These are phyloP conservation scores for Cyclanthera cordifolia DNA, from an alignment of 306 rosid genomes.

Conservation along the genomic window DNA sequence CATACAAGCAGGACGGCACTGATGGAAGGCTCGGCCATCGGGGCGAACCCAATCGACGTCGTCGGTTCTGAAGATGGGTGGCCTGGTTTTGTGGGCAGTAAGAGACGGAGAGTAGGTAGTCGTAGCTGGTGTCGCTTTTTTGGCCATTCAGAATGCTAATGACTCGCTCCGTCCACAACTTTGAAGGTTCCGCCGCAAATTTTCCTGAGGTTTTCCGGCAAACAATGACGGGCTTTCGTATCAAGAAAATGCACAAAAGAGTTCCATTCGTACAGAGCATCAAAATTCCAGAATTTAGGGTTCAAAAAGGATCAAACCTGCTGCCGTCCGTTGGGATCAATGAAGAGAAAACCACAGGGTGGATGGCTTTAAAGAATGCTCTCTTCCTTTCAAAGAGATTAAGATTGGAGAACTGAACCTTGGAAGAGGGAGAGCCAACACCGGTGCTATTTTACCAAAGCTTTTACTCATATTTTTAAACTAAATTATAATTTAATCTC, in stretches of 20 bases:
- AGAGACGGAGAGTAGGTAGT: slow-evolving; percentile 62
- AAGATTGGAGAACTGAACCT: not conserved
- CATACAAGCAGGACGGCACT: slow-evolving; percentile 89
- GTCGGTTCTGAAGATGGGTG: slow-evolving; percentile 26
- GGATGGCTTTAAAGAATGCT: not conserved
- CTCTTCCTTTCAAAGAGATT: too few species aligned
- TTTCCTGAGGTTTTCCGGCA: slow-evolving; percentile 7
- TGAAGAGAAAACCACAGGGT: not conserved
- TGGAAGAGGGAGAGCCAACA: not conserved
- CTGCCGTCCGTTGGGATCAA: not conserved
- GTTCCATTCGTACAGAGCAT: not conserved
- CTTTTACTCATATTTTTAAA: too few species aligned
- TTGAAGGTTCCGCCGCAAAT: not conserved
- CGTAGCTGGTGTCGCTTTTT: slow-evolving; percentile 42
- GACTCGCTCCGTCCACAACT: too few species aligned
- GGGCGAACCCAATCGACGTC: slow-evolving; percentile 69
- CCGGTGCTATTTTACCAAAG: not conserved
- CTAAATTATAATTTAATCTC: too few species aligned
- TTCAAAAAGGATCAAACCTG: not conserved
- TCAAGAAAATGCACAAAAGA: not conserved
- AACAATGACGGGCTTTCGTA: not conserved
- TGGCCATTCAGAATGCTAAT: slow-evolving; percentile 43
- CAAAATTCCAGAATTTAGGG: slow-evolving; percentile 10
- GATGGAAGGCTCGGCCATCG: slow-evolving; percentile 72
- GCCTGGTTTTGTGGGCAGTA: slow-evolving; percentile 28